phyloP scores from a whole-genome alignment of 2,329 filamentous ascomycete species.

The Clonostachys chloroleuca region DNA sequence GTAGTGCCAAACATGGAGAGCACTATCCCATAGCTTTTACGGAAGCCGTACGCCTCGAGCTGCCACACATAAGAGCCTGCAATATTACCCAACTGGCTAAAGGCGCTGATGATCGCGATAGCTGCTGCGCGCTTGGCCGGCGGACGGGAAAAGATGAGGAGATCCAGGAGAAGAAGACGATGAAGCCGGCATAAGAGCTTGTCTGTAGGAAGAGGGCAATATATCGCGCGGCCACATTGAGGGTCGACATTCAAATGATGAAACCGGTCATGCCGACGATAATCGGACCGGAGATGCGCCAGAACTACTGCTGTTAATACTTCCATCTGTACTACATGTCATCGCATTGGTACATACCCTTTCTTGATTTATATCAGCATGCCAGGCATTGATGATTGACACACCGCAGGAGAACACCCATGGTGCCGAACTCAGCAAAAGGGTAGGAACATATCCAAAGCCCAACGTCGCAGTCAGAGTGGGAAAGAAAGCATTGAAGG shows the following conservation, averaged over 20 bases:
- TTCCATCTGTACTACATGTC: neutral
- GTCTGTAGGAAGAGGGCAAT: conserved; percentile 58
- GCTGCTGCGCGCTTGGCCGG: conserved; percentile 57
- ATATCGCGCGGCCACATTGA: conserved; percentile 52
- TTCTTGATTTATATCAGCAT: conserved; percentile 50
- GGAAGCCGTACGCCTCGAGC: conserved; percentile 53
- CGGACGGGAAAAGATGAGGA: conserved; percentile 52
- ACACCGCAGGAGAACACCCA: conserved; percentile 57
- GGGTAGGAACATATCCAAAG: conserved; percentile 44
- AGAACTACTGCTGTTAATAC: conserved; percentile 31
- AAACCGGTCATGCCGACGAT: conserved; percentile 48
- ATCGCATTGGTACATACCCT: conserved; percentile 5
- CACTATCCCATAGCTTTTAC: conserved; percentile 62
- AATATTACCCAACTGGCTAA: conserved; percentile 52
- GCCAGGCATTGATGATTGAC: conserved; percentile 50
- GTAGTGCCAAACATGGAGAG: conserved; percentile 60
- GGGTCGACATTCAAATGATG: conserved; percentile 54
- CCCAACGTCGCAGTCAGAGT: conserved; percentile 48
- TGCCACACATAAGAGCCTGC: conserved; percentile 61
- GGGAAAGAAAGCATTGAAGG: conserved; percentile 56
- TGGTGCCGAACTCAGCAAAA: conserved; percentile 52
- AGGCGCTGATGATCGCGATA: conserved; percentile 57
- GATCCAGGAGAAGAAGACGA: conserved; percentile 56
- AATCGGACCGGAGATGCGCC: conserved; percentile 53
- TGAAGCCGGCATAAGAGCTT: conserved; percentile 47